Conservation (phyloP, 768 basidiomycete species). For the Lactarius sanguifluus region DNA sequence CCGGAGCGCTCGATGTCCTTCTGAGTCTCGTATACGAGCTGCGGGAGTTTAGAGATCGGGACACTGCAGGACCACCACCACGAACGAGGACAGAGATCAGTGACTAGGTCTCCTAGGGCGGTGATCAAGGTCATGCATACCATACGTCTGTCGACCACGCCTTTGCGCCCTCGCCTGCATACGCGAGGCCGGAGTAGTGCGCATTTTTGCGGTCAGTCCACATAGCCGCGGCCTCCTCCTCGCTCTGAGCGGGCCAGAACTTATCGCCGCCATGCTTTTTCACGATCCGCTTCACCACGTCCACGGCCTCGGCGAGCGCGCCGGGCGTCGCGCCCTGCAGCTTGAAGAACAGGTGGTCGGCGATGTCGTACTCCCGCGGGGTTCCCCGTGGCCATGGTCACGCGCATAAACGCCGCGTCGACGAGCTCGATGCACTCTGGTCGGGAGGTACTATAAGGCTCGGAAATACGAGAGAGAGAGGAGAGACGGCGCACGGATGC, state of each 20-base stretch:
- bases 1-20: slow-evolving; percentile 60
- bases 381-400: slow-evolving; percentile 55
- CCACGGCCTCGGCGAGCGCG: slow-evolving; percentile 60
- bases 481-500: slow-evolving; percentile 58
- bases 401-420: slow-evolving; percentile 55
- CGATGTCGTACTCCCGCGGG: slow-evolving; percentile 34
- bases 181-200: too few species aligned
- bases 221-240: too few species aligned
- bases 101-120: too few species aligned
- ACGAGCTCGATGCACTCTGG: slow-evolving; percentile 42
- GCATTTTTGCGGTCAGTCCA: too few species aligned
- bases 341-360: slow-evolving; percentile 81
- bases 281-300: slow-evolving; percentile 55
- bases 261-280: slow-evolving; percentile 65
- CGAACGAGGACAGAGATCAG: too few species aligned
- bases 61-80: too few species aligned
- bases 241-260: slow-evolving; percentile 42
- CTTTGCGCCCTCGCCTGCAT: too few species aligned
- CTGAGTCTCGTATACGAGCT: slow-evolving; percentile 67
- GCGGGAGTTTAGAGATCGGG: slow-evolving; percentile 45
- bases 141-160: too few species aligned
- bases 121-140: too few species aligned
- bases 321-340: slow-evolving; percentile 69
- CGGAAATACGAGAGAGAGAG: neutral
- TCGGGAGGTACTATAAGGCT: too few species aligned